Conservation (phyloP, 495 filamentous ascomycete genomes). For the Podospora fimiseda region DNA sequence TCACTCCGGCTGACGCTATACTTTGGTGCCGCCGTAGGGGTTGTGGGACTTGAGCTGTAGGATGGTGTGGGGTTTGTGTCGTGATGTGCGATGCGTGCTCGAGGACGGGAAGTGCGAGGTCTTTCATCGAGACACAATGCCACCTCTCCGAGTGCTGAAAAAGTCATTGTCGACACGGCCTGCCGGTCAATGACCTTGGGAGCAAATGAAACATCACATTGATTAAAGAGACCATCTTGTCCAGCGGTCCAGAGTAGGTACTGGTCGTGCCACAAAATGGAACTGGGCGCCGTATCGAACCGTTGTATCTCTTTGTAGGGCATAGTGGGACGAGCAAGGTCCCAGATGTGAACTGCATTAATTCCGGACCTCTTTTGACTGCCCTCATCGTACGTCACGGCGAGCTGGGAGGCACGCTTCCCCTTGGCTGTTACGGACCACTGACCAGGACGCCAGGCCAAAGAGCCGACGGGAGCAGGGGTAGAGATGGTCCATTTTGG, state of each 20-base stretch:
- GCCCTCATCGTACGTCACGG: constrained; percentile 46
- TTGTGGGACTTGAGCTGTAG: constrained; percentile 38
- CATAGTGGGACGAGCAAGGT: constrained; percentile 78
- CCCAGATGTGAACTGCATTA: constrained; percentile 82
- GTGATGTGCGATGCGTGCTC: constrained; percentile 26
- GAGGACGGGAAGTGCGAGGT: constrained; percentile 30
- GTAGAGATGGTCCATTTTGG: constrained; percentile 55
- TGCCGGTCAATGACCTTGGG: constrained; percentile 72
- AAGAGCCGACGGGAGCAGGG: constrained; percentile 60
- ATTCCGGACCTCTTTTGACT: constrained; percentile 48
- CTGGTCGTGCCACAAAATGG: constrained; percentile 84
- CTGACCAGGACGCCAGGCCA: constrained; percentile 80
- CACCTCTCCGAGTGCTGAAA: constrained; percentile 55
- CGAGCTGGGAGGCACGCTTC: constrained; percentile 52
- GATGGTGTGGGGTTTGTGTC: constrained; percentile 27
- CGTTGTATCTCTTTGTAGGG: constrained; percentile 79
- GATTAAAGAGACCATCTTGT: constrained; percentile 73
- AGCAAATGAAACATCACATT: constrained; percentile 80
- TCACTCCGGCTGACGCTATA: constrained; percentile 57
- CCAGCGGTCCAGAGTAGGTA: constrained; percentile 90
- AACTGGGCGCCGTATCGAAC: constrained; percentile 63
- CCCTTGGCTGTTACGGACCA: constrained; percentile 62
- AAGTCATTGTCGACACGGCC: constrained; percentile 54
- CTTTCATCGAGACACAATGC: constrained; percentile 51
- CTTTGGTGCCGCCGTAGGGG: constrained; percentile 21